A percentile compares a stretch with the other conserved stretches of the same genome.
Evolutionary conservation across 176 grass and related monocot species (phyloP).

Genomic region (Oryza nivara): DNA sequence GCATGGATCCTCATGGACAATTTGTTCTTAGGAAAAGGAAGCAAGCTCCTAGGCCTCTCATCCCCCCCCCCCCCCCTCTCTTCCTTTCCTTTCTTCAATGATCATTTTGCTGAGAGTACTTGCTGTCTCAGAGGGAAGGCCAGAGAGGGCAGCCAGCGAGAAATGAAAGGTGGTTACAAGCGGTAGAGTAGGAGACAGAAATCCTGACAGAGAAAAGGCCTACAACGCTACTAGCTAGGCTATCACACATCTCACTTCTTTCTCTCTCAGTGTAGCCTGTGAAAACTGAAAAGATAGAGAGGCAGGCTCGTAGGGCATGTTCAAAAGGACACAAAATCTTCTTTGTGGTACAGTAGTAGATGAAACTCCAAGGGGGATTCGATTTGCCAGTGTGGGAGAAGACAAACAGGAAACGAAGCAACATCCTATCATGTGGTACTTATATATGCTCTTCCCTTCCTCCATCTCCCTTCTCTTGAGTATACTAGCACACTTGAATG

Average conservation of each 20-base stretch:
- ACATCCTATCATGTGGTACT: slow-evolving; percentile 38
- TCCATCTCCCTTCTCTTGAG: slow-evolving; percentile 15
- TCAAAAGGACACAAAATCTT: slow-evolving; percentile 74
- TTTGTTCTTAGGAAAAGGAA: slow-evolving; percentile 13
- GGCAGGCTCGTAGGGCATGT: slow-evolving; percentile 44
- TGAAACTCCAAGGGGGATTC: slow-evolving; percentile 61
- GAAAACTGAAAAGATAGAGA: slow-evolving; percentile 37
- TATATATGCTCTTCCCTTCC: slow-evolving; percentile 21
- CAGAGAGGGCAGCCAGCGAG: slow-evolving; percentile 51
- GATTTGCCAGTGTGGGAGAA: slow-evolving; percentile 46
- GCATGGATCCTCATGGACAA: slow-evolving; percentile 3
- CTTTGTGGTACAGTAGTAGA: slow-evolving; percentile 57
- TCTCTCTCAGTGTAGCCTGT: slow-evolving; percentile 33
- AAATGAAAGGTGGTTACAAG: slow-evolving; percentile 63
- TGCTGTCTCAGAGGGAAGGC: slow-evolving; percentile 51
- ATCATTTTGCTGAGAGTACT: slow-evolving; percentile 68
- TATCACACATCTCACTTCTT: slow-evolving; percentile 28
- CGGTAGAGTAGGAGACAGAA: slow-evolving; percentile 42
- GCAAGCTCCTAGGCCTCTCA: background rate
- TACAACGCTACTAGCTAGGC: background rate
- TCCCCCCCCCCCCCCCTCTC: background rate
- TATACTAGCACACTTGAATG: slow-evolving; percentile 17
- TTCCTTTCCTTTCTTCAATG: slow-evolving; percentile 49
- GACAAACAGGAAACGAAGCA: slow-evolving; percentile 45
- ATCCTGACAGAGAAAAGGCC: slow-evolving; percentile 51